Conservation (phyloP, 345 rosid genomes). For the Ricinus communis region DNA sequence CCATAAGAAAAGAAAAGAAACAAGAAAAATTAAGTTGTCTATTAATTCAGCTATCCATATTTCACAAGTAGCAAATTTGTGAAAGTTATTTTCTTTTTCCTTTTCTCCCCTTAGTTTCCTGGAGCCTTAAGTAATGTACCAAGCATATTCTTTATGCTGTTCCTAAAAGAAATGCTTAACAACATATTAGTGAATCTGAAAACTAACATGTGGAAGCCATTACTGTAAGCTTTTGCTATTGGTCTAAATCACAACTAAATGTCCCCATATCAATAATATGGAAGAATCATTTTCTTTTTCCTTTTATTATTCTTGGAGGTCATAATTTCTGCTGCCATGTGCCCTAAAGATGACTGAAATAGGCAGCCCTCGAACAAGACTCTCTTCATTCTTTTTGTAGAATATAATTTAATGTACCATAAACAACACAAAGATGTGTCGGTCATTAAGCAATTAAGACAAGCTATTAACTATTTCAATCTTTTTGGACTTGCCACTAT, state of each 20-base stretch:
- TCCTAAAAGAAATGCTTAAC: background rate
- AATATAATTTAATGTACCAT: too few relatives aligned
- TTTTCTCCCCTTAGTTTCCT: too few relatives aligned
- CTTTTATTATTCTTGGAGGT: background rate
- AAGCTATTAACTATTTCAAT: too few relatives aligned
- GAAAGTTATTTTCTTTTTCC: background rate
- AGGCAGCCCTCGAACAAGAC: too few relatives aligned
- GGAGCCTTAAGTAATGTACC: background rate
- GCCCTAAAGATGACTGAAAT: background rate
- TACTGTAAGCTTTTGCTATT: conserved; percentile 12
- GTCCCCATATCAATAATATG: conserved; percentile 16
- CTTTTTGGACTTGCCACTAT: too few relatives aligned
- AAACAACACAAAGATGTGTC: too few relatives aligned
- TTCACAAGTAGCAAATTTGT: background rate
- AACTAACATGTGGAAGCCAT: conserved; percentile 32
- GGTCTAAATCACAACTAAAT: background rate
- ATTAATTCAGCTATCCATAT: too few relatives aligned
- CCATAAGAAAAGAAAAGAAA: background rate
- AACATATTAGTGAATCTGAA: background rate
- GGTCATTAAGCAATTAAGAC: too few relatives aligned
- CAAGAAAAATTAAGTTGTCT: background rate
- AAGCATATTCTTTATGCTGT: conserved; percentile 16
- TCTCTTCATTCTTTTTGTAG: too few relatives aligned
- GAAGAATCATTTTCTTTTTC: conserved; percentile 10
- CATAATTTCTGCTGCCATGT: conserved; percentile 15